phyloP scores from a whole-genome alignment of 805 yeast genomes.

The Lipomyces spencermartinsiae region DNA sequence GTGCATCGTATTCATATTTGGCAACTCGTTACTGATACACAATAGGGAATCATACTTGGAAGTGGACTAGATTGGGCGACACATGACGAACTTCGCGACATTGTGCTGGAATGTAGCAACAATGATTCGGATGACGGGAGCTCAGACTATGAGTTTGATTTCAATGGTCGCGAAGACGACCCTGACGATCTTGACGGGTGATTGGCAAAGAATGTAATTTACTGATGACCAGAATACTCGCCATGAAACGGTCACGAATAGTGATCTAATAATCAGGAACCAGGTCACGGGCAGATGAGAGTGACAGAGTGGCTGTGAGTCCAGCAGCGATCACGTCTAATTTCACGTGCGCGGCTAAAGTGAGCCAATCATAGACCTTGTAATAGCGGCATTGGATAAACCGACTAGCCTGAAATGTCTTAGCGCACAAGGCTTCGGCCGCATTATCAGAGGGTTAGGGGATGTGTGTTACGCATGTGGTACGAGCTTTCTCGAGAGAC shows the following conservation, averaged over 20 bases:
- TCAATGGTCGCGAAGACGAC: conserved; percentile 1
- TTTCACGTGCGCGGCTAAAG: neutral
- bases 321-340: neutral
- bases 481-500: neutral
- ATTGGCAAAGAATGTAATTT: neutral
- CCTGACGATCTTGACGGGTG: conserved; percentile 6
- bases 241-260: too few species aligned
- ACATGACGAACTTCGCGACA: conserved; percentile 19
- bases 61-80: conserved; percentile 32
- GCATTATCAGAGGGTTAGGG: neutral
- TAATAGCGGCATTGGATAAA: too few species aligned
- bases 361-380: neutral
- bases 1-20: neutral
- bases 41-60: conserved; percentile 28
- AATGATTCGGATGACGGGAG: conserved; percentile 4
- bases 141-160: conserved; percentile 10
- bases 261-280: neutral
- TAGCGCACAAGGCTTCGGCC: neutral
- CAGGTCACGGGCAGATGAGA: neutral
- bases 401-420: neutral
- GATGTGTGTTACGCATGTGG: neutral
- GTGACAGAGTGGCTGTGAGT: neutral
- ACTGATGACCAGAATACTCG: neutral
- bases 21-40: neutral
- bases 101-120: conserved; percentile 29